Percentiles rank a stretch among this genome's conserved stretches.
Evolutionary conservation across 225 moss, liverwort and hornwort genomes (phyloP).

Genomic region (Physcomitrium patens): DNA sequence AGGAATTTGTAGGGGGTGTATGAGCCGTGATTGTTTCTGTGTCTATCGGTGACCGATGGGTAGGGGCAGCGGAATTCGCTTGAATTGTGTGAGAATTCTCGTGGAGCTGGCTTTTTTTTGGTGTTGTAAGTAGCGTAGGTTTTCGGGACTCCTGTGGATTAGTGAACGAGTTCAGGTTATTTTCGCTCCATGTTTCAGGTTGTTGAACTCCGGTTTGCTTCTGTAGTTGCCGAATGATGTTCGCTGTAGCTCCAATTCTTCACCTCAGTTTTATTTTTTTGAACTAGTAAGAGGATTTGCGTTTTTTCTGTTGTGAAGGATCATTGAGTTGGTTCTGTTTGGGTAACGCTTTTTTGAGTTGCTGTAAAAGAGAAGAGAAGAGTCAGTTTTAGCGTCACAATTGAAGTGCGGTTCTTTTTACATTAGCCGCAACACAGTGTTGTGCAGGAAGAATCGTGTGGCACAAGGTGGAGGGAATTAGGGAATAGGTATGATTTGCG

Average conservation of each 20-base stretch:
- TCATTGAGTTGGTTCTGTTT: background rate
- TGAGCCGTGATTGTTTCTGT: background rate
- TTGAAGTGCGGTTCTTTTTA: too few species aligned
- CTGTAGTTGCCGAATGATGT: background rate
- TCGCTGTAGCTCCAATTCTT: background rate
- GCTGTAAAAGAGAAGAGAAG: too few species aligned
- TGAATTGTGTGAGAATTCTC: background rate
- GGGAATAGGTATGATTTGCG: too few species aligned
- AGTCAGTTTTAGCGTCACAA: too few species aligned
- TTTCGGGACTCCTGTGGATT: background rate
- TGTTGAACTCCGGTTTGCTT: background rate
- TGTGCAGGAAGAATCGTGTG: too few species aligned
- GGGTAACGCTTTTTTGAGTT: background rate
- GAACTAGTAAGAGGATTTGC: background rate
- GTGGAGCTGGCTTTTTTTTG: background rate
- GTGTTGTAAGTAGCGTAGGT: background rate
- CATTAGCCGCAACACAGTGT: too few species aligned
- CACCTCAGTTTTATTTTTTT: background rate
- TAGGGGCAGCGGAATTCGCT: background rate
- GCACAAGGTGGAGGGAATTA: too few species aligned
- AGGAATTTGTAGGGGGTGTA: slow-evolving; percentile 1
- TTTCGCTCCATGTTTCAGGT: background rate
- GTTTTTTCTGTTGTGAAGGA: background rate
- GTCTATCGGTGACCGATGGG: background rate
- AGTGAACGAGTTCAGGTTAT: background rate